Percentiles rank a stretch among this genome's conserved stretches.
phyloP scores from a whole-genome alignment of 2,329 filamentous ascomycete species.

The Penicillium sclerotigenum region DNA sequence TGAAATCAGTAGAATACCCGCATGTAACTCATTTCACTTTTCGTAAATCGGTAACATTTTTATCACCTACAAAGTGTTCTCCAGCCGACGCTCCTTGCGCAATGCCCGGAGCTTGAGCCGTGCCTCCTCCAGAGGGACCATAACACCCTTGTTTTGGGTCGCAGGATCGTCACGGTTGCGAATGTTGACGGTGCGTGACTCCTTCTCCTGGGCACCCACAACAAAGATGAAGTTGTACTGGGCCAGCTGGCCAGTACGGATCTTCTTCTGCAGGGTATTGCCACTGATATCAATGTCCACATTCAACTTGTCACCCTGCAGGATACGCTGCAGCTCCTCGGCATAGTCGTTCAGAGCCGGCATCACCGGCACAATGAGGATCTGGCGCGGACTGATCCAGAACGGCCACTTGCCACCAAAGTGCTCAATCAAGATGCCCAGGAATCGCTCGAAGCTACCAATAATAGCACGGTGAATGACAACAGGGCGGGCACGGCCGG shows the following conservation, averaged over 20 bases:
- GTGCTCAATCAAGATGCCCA: conserved; percentile 51
- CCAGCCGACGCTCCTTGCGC: conserved; percentile 46
- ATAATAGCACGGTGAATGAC: conserved; percentile 53
- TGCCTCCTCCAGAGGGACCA: conserved; percentile 59
- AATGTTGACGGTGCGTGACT: conserved; percentile 59
- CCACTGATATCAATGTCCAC: conserved; percentile 49
- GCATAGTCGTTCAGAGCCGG: conserved; percentile 49
- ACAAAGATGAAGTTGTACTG: conserved; percentile 57
- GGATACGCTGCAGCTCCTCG: conserved; percentile 45
- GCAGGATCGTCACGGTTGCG: conserved; percentile 62
- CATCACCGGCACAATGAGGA: conserved; percentile 52
- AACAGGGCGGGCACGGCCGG: conserved; percentile 49
- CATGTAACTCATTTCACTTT: conserved; percentile 18
- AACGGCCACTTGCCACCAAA: conserved; percentile 54
- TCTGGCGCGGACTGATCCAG: conserved; percentile 52
- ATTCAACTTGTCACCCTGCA: conserved; percentile 46
- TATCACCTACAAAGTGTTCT: conserved; percentile 37
- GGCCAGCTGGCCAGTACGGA: conserved; percentile 47
- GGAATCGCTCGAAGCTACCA: conserved; percentile 51
- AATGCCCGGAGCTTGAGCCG: conserved; percentile 51
- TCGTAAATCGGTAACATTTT: conserved; percentile 12
- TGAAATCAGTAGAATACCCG: conserved; percentile 4
- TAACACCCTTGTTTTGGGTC: conserved; percentile 60
- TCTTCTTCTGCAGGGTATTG: conserved; percentile 53
- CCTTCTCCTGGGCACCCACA: conserved; percentile 61